Base-by-base conservation (phyloP, 116 monocot genomes). In the Iris pallida region DNA sequence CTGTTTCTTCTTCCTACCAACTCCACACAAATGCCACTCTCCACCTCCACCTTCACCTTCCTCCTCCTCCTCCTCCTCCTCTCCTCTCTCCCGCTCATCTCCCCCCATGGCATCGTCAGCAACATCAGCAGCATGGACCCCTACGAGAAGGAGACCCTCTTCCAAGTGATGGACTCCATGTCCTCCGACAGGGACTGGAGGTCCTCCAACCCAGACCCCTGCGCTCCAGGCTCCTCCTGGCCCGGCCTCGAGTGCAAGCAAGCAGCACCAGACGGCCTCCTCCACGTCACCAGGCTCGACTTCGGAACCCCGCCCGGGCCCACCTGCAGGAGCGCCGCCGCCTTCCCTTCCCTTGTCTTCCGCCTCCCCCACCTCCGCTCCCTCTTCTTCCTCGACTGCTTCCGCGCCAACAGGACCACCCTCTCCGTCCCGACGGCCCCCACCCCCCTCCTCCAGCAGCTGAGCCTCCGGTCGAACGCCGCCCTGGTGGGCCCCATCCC, bases 331-430 rank as follows among this genome's bases (percentile, higher is more conserved):
- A 48, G 20, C 9, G 56, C 70, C 12, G 82, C 94, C 53, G 79
- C 78, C 61, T 90, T 94, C 71, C 94, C 94, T n/a, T 44, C 85
- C 16, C 46, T 53, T 7, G 70, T 87, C 70, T 87, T 94, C 63
- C 0, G 45, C 5, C 80, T 94, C 45, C 87, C 94, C 11, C 64
- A 66, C 61, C 84, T 94, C 66, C 90, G 87, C 55, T 82, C 94
- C 53, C 69, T 83, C 64, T 85, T 83, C 82, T 82, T 94, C 82
- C 71, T 78, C 74, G 70, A 76, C 81, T 94, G 94, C 82, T 94
- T 94, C 78, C 76, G 14, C 14, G 48, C 59, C 5, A 74, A 58
- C 15, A 72, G 65, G 19, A 87, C 94, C 61, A 56, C 67, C 13
- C 75, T 91, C 20, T 57, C 76, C 53, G 53, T 82, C 8, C 84